Percentiles rank a stretch among this genome's conserved stretches.
Evolutionary conservation across 2,329 filamentous ascomycete species (phyloP).

Genomic region (Penicillium sp.): DNA sequence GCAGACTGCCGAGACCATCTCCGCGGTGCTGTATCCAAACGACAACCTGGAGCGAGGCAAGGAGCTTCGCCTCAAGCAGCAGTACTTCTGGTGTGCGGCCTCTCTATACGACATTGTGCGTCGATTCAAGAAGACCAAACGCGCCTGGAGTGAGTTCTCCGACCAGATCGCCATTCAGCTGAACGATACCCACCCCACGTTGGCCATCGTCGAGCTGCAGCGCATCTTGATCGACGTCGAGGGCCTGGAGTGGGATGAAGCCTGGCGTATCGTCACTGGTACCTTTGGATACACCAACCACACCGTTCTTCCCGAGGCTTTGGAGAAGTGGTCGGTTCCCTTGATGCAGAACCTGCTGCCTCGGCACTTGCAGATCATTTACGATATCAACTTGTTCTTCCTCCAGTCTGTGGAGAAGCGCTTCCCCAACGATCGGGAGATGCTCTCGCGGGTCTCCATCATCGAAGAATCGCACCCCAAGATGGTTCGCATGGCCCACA

Average conservation of each 20-base stretch:
- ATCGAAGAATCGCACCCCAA: conserved; percentile 96
- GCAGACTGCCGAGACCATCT: conserved; percentile 98
- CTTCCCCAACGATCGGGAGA: conserved; percentile 83
- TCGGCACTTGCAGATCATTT: conserved; percentile 93
- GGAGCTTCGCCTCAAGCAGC: conserved; percentile 94
- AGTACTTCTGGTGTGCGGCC: conserved; percentile 99
- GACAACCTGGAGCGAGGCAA: conserved; percentile 96
- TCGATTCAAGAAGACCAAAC: conserved; percentile 94
- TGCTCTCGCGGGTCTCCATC: conserved; percentile 84
- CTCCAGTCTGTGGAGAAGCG: conserved; percentile 81
- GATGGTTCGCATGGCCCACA: conserved; percentile 95
- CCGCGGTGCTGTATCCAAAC: conserved; percentile 93
- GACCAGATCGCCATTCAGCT: conserved; percentile 96
- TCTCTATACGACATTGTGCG: conserved; percentile 94
- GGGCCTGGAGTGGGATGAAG: conserved; percentile 85
- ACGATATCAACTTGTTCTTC: conserved; percentile 95
- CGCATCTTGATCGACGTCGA: conserved; percentile 86
- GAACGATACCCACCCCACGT: conserved; percentile 94
- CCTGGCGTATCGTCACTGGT: conserved; percentile 72
- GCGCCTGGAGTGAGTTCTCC: conserved; percentile 84
- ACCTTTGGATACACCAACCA: conserved; percentile 98
- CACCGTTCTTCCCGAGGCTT: conserved; percentile 89
- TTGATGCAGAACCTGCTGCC: conserved; percentile 88
- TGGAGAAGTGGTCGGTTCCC: conserved; percentile 97
- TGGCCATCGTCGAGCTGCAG: conserved; percentile 93